Conservation (phyloP, 2,329 filamentous ascomycete species). For the Herpomyces periplanetae region DNA sequence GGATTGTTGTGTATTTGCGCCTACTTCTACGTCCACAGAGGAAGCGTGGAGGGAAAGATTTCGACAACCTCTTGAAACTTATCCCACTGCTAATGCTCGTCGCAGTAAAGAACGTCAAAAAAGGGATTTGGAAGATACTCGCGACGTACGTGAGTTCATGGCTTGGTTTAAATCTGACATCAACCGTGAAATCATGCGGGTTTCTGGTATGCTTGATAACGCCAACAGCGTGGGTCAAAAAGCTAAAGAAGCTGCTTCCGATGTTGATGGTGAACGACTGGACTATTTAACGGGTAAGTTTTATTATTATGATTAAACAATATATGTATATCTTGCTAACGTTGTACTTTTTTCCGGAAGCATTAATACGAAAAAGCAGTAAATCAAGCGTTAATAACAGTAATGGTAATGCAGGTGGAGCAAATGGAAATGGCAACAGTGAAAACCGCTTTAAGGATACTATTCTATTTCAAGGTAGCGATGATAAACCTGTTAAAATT, state of each 20-base stretch:
- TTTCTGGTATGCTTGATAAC: conserved; percentile 27
- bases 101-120: conserved; percentile 9
- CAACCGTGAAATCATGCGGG: conserved; percentile 39
- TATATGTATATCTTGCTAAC: too few relatives aligned
- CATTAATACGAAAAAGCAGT: too few relatives aligned
- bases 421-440: too few relatives aligned
- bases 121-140: conserved; percentile 25
- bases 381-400: too few relatives aligned
- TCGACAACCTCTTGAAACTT: conserved; percentile 9
- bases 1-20: conserved; percentile 32
- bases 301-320: too few relatives aligned
- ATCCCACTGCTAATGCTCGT: conserved; percentile 8
- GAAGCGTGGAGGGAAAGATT: conserved; percentile 19
- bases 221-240: conserved; percentile 10
- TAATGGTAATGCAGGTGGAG: too few relatives aligned
- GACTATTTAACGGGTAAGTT: too few relatives aligned
- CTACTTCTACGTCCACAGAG: conserved; percentile 22
- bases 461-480: too few relatives aligned
- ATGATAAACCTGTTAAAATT: too few relatives aligned
- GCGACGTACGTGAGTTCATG: conserved; percentile 37
- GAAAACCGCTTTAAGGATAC: too few relatives aligned
- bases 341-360: too few relatives aligned
- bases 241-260: conserved; percentile 13
- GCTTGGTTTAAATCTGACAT: conserved; percentile 32
- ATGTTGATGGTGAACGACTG: too few relatives aligned